A percentile compares a stretch with the other conserved stretches of the same genome.
Evolutionary conservation across 2,329 filamentous ascomycete species (phyloP).

Genomic region (Penicillium sp.): DNA sequence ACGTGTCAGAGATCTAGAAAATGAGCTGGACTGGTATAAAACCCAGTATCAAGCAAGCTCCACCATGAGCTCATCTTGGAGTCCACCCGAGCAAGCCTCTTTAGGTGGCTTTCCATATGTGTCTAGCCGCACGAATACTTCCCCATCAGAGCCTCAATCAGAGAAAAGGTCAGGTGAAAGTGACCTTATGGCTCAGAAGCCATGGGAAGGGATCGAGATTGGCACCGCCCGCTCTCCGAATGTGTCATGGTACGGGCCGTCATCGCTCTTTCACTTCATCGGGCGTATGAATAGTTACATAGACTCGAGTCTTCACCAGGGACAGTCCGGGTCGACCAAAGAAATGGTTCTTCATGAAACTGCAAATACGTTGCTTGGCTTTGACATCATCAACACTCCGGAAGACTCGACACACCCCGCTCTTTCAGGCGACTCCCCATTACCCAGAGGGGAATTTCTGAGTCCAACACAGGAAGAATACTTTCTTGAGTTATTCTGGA

Average conservation of each 20-base stretch:
- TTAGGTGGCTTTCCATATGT: not conserved
- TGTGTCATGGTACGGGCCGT: not conserved
- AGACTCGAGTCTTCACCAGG: not conserved
- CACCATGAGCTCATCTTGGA: not conserved
- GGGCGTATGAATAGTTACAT: not conserved
- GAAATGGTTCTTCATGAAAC: not conserved
- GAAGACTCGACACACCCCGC: not conserved
- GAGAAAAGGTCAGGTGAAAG: not conserved
- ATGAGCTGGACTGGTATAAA: not conserved
- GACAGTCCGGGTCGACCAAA: not conserved
- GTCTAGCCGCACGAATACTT: not conserved
- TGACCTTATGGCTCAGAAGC: not conserved
- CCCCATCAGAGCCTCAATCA: not conserved
- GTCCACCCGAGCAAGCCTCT: not conserved
- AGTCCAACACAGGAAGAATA: not conserved
- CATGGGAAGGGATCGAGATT: not conserved
- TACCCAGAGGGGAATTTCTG: not conserved
- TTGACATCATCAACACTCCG: not conserved
- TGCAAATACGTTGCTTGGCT: not conserved
- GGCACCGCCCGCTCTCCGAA: not conserved
- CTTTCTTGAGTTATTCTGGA: not conserved
- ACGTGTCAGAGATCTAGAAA: not conserved
- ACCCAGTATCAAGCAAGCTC: not conserved
- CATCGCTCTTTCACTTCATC: not conserved
- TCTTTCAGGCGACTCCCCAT: not conserved